Conservation (phyloP, 2,329 filamentous ascomycete species). For the Penicillium occitanis region DNA sequence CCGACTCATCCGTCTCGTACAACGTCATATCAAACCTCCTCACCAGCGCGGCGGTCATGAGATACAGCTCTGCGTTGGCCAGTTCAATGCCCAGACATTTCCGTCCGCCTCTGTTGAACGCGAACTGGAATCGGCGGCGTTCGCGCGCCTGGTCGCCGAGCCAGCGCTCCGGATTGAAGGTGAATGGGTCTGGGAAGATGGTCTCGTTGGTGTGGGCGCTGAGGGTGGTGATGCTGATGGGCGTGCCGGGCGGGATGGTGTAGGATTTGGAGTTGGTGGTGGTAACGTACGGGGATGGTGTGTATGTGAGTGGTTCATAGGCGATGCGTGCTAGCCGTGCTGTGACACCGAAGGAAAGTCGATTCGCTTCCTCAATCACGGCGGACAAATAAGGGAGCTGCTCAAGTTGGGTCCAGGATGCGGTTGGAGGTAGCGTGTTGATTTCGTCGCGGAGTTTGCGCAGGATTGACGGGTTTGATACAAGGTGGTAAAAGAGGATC, state of each 20-base stretch:
- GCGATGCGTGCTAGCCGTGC: background rate
- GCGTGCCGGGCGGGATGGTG: background rate
- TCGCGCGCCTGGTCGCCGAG: background rate
- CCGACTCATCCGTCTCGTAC: background rate
- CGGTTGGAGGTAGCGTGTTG: background rate
- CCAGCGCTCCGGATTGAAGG: background rate
- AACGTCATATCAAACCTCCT: background rate
- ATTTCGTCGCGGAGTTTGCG: background rate
- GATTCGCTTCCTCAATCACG: background rate
- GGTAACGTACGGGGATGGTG: background rate
- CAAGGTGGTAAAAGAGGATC: background rate
- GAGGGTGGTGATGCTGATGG: background rate
- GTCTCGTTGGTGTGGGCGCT: background rate
- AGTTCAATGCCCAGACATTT: background rate
- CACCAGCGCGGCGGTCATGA: background rate
- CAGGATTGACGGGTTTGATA: background rate
- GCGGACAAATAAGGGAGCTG: background rate
- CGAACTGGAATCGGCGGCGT: background rate
- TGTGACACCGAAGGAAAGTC: background rate
- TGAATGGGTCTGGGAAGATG: background rate
- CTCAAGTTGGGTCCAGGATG: background rate
- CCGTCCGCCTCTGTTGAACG: background rate
- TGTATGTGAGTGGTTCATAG: background rate
- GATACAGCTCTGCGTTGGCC: background rate
- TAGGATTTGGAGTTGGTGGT: background rate